Percentiles rank a stretch among this genome's conserved stretches.
Evolutionary conservation across 176 grass and related monocot species (phyloP).

Genomic region (Rhipidocladum racemiflorum): DNA sequence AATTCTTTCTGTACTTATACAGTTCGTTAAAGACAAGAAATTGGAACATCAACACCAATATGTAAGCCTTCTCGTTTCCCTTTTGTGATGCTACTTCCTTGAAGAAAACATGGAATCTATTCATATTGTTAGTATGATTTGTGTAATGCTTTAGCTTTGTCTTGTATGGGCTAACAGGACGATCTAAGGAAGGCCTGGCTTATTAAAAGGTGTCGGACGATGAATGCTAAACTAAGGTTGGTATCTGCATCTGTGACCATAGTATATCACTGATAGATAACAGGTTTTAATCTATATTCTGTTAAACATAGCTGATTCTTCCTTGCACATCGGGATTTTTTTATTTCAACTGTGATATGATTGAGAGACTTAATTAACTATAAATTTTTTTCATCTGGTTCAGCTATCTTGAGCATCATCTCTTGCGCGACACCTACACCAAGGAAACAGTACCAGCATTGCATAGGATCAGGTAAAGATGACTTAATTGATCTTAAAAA

Average conservation of each 20-base stretch:
- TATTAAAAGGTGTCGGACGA: conserved; percentile 94
- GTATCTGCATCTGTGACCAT: conserved; percentile 17
- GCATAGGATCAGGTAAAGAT: conserved; percentile 76
- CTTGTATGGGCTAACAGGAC: conserved; percentile 57
- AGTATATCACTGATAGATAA: not conserved
- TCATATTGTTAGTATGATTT: not conserved
- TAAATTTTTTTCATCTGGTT: conserved; percentile 13
- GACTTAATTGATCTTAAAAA: not conserved
- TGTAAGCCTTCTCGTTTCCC: conserved; percentile 47
- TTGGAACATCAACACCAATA: conserved; percentile 95
- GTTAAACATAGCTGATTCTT: not conserved
- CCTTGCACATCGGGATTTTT: not conserved
- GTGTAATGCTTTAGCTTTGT: not conserved
- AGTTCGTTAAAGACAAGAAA: conserved; percentile 96
- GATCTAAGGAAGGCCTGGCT: conserved; percentile 96
- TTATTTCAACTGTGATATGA: not conserved
- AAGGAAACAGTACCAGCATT: conserved; percentile 90
- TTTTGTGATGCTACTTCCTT: not conserved
- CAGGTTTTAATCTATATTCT: not conserved
- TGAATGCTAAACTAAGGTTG: conserved; percentile 98
- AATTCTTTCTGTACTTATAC: conserved; percentile 92
- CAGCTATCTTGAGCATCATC: conserved; percentile 95
- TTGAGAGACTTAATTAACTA: not conserved
- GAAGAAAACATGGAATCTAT: not conserved
- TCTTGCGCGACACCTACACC: conserved; percentile 95